phyloP scores from a whole-genome alignment of 805 yeast genomes.

The Barnettozyma populi region DNA sequence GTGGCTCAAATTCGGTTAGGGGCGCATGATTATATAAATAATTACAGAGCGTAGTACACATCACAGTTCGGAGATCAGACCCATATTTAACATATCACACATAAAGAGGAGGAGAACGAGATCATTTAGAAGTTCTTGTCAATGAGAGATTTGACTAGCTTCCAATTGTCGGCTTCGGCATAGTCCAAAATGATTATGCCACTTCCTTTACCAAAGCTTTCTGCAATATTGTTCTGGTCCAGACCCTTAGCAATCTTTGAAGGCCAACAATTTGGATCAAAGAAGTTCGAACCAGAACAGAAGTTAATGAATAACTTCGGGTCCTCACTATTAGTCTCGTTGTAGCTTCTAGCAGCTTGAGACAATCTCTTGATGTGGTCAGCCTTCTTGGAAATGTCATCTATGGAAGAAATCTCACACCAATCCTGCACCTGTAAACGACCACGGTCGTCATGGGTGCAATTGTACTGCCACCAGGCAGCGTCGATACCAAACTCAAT shows the following conservation, averaged over 20 bases:
- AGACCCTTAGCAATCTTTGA: conserved; percentile 53
- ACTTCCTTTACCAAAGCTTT: conserved; percentile 46
- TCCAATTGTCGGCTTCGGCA: conserved; percentile 59
- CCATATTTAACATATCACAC: neutral
- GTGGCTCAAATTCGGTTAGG: neutral
- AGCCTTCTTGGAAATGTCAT: conserved; percentile 53
- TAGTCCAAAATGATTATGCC: conserved; percentile 69
- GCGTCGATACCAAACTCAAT: conserved; percentile 63
- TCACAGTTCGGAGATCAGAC: too few species aligned
- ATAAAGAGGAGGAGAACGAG: neutral
- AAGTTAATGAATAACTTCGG: conserved; percentile 64
- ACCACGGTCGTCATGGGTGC: conserved; percentile 62
- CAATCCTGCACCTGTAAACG: conserved; percentile 63
- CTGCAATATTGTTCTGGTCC: conserved; percentile 36
- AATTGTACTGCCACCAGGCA: conserved; percentile 58
- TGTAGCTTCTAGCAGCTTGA: conserved; percentile 46
- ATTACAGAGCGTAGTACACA: neutral
- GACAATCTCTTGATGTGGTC: conserved; percentile 52
- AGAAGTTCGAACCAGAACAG: conserved; percentile 69
- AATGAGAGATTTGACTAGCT: conserved; percentile 43
- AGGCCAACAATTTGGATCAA: conserved; percentile 73
- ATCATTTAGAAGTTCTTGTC: conserved; percentile 38
- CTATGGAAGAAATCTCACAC: conserved; percentile 52
- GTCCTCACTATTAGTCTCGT: conserved; percentile 35
- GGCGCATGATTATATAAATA: neutral